Evolutionary conservation across 192 early-diverging fungal genomes (phyloP).

Genomic region (Coemansia reversa): DNA sequence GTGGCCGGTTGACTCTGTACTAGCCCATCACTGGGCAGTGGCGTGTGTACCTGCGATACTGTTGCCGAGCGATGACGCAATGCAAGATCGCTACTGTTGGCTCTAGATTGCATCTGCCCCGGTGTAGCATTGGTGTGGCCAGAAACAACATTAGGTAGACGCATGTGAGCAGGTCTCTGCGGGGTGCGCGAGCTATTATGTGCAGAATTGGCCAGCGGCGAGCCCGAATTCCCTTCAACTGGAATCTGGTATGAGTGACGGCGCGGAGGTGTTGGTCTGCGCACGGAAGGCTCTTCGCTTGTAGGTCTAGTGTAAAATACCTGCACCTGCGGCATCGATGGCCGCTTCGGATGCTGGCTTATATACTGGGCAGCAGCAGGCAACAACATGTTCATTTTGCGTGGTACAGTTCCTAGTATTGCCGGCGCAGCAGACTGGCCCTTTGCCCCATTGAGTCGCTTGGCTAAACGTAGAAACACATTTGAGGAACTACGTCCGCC

Average conservation of each 20-base stretch:
- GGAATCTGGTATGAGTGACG: slow-evolving; percentile 49
- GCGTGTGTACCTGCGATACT: slow-evolving; percentile 28
- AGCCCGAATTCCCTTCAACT: slow-evolving; percentile 13
- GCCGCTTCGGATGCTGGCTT: slow-evolving; percentile 43
- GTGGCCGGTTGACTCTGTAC: slow-evolving; percentile 1
- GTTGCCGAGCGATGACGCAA: slow-evolving; percentile 43
- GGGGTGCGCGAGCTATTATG: background rate
- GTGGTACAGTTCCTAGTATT: slow-evolving; percentile 41
- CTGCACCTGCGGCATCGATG: slow-evolving; percentile 33
- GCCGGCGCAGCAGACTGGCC: slow-evolving; percentile 1
- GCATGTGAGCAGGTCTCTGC: slow-evolving; percentile 1
- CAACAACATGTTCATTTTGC: slow-evolving; percentile 50
- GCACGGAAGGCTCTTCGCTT: slow-evolving; percentile 10
- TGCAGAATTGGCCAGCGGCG: background rate
- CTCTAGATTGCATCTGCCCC: slow-evolving; percentile 3
- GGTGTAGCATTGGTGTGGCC: slow-evolving; percentile 6
- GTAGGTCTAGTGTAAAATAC: slow-evolving; percentile 38
- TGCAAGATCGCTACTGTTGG: slow-evolving; percentile 16
- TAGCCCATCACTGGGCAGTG: background rate
- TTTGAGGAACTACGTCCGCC: background rate
- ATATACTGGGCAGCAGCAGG: slow-evolving; percentile 51
- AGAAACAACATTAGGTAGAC: background rate
- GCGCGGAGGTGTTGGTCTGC: slow-evolving; percentile 31
- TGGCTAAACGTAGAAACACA: background rate
- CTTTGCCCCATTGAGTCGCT: slow-evolving; percentile 5